Evolutionary conservation across 371 early-diverging fungal genomes (phyloP).

Genomic region (Zychaea mexicana): DNA sequence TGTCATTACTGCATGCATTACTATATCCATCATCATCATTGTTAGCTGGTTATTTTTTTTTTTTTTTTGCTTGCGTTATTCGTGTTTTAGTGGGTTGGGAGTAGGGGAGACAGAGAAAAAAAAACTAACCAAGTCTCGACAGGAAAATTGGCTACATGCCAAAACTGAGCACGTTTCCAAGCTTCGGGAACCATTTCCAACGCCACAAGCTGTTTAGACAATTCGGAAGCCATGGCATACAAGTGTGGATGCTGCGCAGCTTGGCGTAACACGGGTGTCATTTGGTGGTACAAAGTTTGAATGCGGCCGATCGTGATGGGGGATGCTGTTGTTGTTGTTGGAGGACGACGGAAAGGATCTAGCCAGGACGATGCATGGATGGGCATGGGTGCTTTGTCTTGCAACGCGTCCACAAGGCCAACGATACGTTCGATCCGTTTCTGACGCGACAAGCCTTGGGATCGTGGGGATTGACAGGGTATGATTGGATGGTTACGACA

Average conservation of each 20-base stretch:
- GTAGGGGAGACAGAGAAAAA: not conserved
- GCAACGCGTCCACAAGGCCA: not conserved
- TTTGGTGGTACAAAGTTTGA: constrained; percentile 38
- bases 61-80: no score
- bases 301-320: not conserved
- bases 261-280: constrained; percentile 27
- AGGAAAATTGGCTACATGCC: constrained; percentile 63
- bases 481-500: constrained; percentile 45
- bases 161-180: constrained; percentile 76
- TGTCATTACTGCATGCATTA: constrained; percentile 33
- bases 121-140: constrained; percentile 55
- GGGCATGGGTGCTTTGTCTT: not conserved
- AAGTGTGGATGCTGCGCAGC: constrained; percentile 14
- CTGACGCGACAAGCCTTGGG: constrained; percentile 33
- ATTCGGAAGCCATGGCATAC: constrained; percentile 24
- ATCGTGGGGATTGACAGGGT: constrained; percentile 42
- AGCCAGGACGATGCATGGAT: not conserved
- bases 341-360: not conserved
- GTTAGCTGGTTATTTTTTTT: not conserved
- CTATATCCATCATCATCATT: not conserved
- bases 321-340: no score
- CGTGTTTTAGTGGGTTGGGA: no score
- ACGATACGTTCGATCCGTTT: constrained; percentile 1
- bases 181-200: constrained; percentile 62
- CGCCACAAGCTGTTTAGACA: constrained; percentile 47